These are phyloP conservation scores for Pelargonium australe DNA, from an alignment of 441 rosid genomes.

Conservation along the genomic window DNA sequence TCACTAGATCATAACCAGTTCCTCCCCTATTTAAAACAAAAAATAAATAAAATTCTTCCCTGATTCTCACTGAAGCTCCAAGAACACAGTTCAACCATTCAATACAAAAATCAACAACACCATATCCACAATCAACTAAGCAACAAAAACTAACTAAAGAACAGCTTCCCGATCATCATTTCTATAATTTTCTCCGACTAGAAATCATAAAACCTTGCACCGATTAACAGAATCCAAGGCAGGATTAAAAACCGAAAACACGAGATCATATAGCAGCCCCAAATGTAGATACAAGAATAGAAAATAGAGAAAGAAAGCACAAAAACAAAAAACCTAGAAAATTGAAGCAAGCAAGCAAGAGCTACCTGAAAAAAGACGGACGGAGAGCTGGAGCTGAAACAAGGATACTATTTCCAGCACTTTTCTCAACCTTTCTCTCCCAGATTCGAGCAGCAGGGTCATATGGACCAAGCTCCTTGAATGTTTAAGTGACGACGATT, in stretches of 20 bases:
- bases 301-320: background rate
- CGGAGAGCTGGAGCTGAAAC: background rate
- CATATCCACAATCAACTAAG: background rate
- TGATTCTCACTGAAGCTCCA: background rate
- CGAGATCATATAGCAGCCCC: background rate
- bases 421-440: conserved; percentile 1
- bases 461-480: too few species aligned
- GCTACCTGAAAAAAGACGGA: background rate
- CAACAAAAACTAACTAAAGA: background rate
- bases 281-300: background rate
- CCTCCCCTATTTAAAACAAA: background rate
- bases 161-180: background rate
- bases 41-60: background rate
- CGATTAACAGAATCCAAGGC: background rate
- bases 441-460: too few species aligned
- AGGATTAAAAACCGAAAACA: background rate
- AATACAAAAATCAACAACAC: background rate
- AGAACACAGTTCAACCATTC: background rate
- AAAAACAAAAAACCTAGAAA: background rate
- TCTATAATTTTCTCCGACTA: background rate
- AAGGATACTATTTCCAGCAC: background rate
- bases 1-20: background rate
- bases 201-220: background rate
- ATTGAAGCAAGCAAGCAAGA: background rate
- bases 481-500: too few species aligned